These are phyloP conservation scores for Nannizzia gypsea DNA, from an alignment of 2,329 filamentous ascomycete species.

Conservation along the genomic window DNA sequence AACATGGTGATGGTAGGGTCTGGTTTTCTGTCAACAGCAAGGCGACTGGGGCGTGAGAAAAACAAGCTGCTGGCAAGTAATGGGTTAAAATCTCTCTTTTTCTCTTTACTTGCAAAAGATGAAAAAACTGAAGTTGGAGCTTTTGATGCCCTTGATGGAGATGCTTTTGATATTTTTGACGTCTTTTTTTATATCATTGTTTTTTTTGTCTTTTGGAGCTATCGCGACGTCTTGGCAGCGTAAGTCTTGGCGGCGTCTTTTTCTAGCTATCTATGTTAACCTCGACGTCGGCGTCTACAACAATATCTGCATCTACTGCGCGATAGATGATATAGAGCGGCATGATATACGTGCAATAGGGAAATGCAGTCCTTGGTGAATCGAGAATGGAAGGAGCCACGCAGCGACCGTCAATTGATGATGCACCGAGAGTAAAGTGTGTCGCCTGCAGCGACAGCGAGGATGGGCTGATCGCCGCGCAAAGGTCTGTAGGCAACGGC, in stretches of 20 bases:
- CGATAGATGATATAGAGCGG: neutral
- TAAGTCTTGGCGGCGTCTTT: neutral
- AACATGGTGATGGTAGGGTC: conserved; percentile 11
- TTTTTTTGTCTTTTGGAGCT: neutral
- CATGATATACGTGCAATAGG: neutral
- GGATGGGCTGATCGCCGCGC: neutral
- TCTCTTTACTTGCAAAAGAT: neutral
- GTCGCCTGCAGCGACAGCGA: neutral
- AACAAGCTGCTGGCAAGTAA: neutral
- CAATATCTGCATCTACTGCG: too few species aligned
- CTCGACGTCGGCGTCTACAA: too few species aligned
- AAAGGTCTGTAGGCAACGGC: neutral
- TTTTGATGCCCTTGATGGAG: neutral
- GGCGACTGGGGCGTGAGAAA: neutral
- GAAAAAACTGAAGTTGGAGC: too few species aligned
- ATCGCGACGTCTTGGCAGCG: neutral
- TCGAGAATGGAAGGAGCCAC: neutral
- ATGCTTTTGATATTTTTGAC: neutral
- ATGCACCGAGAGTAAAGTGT: neutral
- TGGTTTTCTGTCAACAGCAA: neutral
- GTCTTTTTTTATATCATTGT: too few species aligned
- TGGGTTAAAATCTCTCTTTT: neutral
- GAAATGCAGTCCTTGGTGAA: neutral
- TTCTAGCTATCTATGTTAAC: neutral
- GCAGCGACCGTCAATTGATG: neutral